Evolutionary conservation across 73 alveolate species (phyloP).

Genomic region (Paramecium primaurelia): DNA sequence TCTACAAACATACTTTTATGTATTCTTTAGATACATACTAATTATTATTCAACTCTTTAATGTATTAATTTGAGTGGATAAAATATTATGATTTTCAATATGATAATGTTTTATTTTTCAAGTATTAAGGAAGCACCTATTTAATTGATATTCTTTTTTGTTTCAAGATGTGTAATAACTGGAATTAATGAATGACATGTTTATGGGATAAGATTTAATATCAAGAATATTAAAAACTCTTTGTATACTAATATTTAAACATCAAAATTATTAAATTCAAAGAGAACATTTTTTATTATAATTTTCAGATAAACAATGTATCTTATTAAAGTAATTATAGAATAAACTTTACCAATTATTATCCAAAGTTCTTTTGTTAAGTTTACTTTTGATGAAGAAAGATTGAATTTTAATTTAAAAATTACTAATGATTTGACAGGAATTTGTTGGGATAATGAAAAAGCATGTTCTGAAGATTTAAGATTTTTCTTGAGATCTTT

Average conservation of each 20-base stretch:
- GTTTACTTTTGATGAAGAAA: constrained; percentile 26
- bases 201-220: neutral
- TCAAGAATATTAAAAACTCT: neutral
- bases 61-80: neutral
- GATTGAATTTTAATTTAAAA: neutral
- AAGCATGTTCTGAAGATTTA: neutral
- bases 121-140: neutral
- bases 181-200: neutral
- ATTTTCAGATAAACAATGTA: neutral
- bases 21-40: neutral
- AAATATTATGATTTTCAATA: neutral
- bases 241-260: neutral
- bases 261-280: neutral
- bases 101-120: neutral
- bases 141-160: neutral
- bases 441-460: neutral
- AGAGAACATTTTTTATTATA: neutral
- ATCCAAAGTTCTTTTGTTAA: neutral
- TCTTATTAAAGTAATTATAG: neutral
- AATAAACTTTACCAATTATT: neutral
- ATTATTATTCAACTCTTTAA: neutral
- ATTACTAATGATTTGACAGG: neutral
- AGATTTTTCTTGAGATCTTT: neutral
- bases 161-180: neutral
- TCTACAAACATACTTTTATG: neutral